These are phyloP conservation scores for Cryptococcus wingfieldii DNA, from an alignment of 1,284 basidiomycete species.

Conservation along the genomic window DNA sequence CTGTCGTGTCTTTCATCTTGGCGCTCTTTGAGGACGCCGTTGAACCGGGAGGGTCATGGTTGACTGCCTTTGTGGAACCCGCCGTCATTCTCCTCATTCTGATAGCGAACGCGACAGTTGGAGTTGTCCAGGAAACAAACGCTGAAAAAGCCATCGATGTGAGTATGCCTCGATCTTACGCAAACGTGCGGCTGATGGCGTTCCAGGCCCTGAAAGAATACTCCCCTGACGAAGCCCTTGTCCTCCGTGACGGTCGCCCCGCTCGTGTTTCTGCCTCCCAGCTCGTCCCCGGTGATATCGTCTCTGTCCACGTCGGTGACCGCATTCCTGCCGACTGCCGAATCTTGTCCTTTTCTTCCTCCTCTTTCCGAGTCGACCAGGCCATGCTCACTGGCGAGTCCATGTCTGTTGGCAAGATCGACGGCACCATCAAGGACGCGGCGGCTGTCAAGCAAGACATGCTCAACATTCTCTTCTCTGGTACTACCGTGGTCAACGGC, in stretches of 20 bases:
- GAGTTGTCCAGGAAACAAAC: conserved; percentile 89
- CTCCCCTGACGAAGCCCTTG: conserved; percentile 89
- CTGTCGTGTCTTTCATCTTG: conserved; percentile 81
- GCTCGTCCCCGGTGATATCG: conserved; percentile 89
- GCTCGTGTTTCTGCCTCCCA: conserved; percentile 72
- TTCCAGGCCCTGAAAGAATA: conserved; percentile 87
- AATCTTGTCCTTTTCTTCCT: conserved; percentile 75
- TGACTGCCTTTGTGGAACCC: conserved; percentile 83
- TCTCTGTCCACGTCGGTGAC: conserved; percentile 85
- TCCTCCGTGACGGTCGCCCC: conserved; percentile 69
- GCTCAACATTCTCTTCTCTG: conserved; percentile 90
- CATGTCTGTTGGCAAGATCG: conserved; percentile 74
- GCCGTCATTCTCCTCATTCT: conserved; percentile 88
- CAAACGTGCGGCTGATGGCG: neutral
- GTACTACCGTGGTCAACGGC: conserved; percentile 90
- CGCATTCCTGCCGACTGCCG: conserved; percentile 91
- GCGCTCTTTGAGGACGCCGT: conserved; percentile 73
- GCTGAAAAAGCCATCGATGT: conserved; percentile 95
- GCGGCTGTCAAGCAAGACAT: conserved; percentile 92
- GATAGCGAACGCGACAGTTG: conserved; percentile 87
- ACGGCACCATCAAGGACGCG: conserved; percentile 61
- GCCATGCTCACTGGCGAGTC: conserved; percentile 93
- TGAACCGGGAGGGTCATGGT: conserved; percentile 57
- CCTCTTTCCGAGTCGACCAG: conserved; percentile 85
- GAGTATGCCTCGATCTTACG: conserved; percentile 41